These are phyloP conservation scores for Plantago major DNA, from an alignment of 257 asterid species.

Conservation along the genomic window DNA sequence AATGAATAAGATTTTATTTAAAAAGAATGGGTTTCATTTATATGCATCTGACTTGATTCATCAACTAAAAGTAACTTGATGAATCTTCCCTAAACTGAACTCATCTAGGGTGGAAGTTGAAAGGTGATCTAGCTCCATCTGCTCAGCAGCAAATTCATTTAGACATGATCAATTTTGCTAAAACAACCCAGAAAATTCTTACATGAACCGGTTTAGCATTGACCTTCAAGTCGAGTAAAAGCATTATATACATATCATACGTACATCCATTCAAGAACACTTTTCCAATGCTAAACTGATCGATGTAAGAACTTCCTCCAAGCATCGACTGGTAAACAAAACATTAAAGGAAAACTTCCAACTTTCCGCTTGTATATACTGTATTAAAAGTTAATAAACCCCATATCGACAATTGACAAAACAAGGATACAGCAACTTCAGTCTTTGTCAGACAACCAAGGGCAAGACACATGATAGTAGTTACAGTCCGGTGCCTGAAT, in stretches of 20 bases:
- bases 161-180: too few species aligned
- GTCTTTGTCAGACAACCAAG: constrained; percentile 12
- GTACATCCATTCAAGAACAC: background rate
- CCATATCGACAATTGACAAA: constrained; percentile 30
- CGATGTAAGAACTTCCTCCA: background rate
- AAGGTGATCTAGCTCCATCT: too few species aligned
- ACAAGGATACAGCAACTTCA: constrained; percentile 22
- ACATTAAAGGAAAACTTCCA: background rate
- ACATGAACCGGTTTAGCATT: constrained; percentile 1
- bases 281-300: constrained; percentile 3
- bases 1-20: too few species aligned
- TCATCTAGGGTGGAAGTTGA: too few species aligned
- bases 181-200: background rate
- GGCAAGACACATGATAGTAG: background rate
- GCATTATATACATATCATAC: background rate
- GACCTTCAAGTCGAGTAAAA: background rate
- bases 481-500: constrained; percentile 36
- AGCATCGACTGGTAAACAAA: background rate
- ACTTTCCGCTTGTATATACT: constrained; percentile 15
- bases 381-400: constrained; percentile 2
- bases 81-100: too few species aligned
- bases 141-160: too few species aligned
- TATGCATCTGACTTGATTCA: too few species aligned
- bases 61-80: too few species aligned
- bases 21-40: too few species aligned